Conservation (phyloP, 2,329 filamentous ascomycete genomes). For the Fusarium udum region DNA sequence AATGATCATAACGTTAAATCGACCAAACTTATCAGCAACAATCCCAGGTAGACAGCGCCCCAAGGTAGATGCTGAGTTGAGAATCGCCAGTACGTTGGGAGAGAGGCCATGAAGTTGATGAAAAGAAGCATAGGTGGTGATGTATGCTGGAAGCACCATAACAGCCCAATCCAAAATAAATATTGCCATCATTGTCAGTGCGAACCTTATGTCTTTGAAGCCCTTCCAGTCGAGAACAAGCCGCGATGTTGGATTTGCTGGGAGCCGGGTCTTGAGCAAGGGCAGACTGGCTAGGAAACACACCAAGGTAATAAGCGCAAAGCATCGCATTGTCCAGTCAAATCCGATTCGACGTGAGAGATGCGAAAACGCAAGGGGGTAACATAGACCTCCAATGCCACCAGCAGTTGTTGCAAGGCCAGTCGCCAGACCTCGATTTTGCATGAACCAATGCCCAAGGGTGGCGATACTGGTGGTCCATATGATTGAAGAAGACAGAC, state of each 20-base stretch:
- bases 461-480: not conserved
- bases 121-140: not conserved
- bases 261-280: not conserved
- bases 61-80: not conserved
- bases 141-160: not conserved
- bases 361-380: not conserved
- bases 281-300: not conserved
- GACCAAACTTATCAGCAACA: not conserved
- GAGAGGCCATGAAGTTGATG: fast-evolving
- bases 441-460: not conserved
- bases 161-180: not conserved
- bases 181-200: not conserved
- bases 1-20: not conserved
- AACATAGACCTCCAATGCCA: not conserved
- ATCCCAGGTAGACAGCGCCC: not conserved
- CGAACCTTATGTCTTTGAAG: not conserved
- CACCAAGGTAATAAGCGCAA: fast-evolving
- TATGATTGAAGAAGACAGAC: not conserved
- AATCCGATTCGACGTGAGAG: not conserved
- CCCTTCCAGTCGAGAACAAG: not conserved
- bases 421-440: not conserved
- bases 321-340: not conserved
- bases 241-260: not conserved
- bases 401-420: not conserved
- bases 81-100: not conserved